Evolutionary conservation across 2,329 filamentous ascomycete genomes (phyloP), one percentile per base, ranked within the genome.

Genomic region (Pseudocercospora vitis): DNA sequence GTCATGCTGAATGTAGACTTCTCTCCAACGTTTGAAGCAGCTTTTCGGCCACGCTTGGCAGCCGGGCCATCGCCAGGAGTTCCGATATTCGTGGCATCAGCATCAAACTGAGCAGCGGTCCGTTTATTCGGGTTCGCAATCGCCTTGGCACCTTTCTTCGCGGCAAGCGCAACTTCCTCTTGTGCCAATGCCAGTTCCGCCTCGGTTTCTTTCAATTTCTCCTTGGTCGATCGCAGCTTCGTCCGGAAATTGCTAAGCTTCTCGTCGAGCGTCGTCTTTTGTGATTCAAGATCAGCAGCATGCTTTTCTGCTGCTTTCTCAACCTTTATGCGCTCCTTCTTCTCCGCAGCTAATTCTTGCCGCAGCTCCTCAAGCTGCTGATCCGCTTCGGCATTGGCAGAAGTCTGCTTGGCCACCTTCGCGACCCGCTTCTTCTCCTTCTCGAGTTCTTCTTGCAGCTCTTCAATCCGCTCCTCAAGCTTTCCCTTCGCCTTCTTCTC

Each of bases 1-100:
- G 92, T 97, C 59, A 96, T 90, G 3, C 91, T 96, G 71, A 97
- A 96, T 2, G 81, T 85, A 0, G 91, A 96, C 71, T 96, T 96
- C 67, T 95, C 89, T 24, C 88, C 90, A 4, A 88, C 76, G 51
- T 83, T 74, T 1, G 42, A 14, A 16, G 84, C 81, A 9, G 68
- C 69, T 56, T 77, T 75, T 53, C 70, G 72, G 26, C 71, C 69
- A 58, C 77, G 74, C 68, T 78, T 78, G 29, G 71, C 69, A 21
- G 71, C 70, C 68, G 73, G 65, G 66, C 73, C 65, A 60, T 77
- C 73, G 48, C 76, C 76, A 37, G 77, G 77, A 3, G 77, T 79
- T 32, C 77, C 77, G 3, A 79, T 66, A 33, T 69, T 74, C 5
- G 73, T 75, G 21, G 70, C 71, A 58, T 79, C 77, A 5, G 73